phyloP scores from a whole-genome alignment of 176 grass and related monocot species.

The Typha latifolia region DNA sequence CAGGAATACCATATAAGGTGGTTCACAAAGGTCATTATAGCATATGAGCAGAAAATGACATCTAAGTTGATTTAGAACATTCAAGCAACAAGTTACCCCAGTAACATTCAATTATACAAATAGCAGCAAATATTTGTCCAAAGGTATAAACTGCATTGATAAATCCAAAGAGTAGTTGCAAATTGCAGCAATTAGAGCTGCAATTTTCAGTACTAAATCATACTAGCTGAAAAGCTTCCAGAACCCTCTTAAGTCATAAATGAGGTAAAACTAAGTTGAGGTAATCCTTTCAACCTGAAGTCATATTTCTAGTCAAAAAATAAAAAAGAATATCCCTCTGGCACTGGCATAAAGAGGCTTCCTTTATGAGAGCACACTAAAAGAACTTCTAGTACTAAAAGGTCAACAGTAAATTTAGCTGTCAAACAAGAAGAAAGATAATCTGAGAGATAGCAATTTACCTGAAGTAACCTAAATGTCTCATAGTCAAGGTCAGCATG shows the following conservation, averaged over 20 bases:
- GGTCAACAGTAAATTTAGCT: background rate
- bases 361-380: background rate
- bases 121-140: too few relatives aligned
- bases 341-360: background rate
- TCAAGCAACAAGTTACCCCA: too few relatives aligned
- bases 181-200: too few relatives aligned
- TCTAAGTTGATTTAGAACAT: too few relatives aligned
- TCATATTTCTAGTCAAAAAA: background rate
- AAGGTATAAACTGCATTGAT: too few relatives aligned
- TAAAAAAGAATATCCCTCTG: background rate
- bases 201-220: too few relatives aligned
- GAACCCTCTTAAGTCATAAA: background rate
- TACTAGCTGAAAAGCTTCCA: background rate
- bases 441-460: constrained; percentile 10
- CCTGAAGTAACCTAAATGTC: constrained; percentile 86
- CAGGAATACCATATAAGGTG: background rate
- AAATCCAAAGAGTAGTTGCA: too few relatives aligned
- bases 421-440: background rate
- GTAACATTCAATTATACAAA: too few relatives aligned
- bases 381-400: constrained; percentile 3
- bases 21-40: background rate
- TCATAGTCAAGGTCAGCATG: constrained; percentile 86
- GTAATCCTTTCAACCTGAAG: background rate
- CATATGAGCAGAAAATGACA: background rate
- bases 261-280: background rate